Conservation (phyloP, 768 basidiomycete genomes). For the Mrakia frigida region DNA sequence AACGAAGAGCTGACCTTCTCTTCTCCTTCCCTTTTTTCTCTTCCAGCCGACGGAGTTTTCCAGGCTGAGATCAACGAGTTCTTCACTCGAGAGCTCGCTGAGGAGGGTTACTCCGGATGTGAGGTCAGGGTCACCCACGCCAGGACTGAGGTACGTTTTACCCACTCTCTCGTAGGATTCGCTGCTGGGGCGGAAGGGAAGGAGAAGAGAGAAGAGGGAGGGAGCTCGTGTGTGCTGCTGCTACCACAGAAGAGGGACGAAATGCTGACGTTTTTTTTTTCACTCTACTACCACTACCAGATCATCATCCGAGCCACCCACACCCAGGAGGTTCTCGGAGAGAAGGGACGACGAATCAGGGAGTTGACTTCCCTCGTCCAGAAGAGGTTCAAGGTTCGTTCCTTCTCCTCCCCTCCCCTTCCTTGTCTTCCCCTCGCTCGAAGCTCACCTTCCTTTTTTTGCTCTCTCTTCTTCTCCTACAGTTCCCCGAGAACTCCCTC, state of each 20-base stretch:
- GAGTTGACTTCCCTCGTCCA: conserved; percentile 97
- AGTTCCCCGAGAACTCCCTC: conserved; percentile 94
- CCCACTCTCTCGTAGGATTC: neutral
- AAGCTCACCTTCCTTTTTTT: neutral
- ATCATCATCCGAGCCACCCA: conserved; percentile 99
- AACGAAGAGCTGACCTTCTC: neutral
- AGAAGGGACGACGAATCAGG: conserved; percentile 98
- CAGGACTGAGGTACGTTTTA: conserved; percentile 72
- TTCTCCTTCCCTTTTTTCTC: neutral
- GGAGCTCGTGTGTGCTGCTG: neutral
- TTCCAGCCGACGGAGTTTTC: conserved; percentile 95
- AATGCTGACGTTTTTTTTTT: conserved; percentile 1
- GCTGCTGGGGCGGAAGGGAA: neutral
- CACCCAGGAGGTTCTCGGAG: conserved; percentile 91
- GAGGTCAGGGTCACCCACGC: conserved; percentile 99
- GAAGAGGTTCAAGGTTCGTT: conserved; percentile 77
- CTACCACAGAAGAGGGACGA: conserved; percentile 6
- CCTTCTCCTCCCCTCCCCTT: neutral
- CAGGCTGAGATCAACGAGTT: conserved; percentile 99
- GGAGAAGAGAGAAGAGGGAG: neutral
- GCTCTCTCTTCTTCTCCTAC: neutral
- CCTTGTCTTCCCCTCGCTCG: neutral
- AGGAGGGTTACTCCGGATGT: conserved; percentile 99
- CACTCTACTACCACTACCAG: conserved; percentile 45
- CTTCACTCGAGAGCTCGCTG: conserved; percentile 87